Evolutionary conservation across 176 grass and related monocot species (phyloP), one percentile per base, ranked within the genome.

Genomic region (Carex cristatella): DNA sequence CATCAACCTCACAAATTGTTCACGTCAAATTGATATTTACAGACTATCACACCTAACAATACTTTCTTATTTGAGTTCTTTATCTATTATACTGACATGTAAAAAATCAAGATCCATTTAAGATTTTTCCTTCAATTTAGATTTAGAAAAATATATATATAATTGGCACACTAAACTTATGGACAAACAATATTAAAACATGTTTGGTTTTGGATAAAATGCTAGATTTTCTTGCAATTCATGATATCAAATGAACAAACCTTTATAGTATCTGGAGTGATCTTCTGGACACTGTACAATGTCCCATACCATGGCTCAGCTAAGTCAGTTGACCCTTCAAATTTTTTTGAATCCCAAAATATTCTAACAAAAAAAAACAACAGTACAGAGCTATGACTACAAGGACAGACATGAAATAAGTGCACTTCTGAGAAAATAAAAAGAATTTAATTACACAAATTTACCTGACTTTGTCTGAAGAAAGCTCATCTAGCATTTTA

Each of bases 271-370:
- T 89, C 57, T 55, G 89, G 76, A 88, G 91, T 90, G 65, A 90
- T 82, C 65, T 90, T 98, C 83, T 98, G 85, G 70, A 90, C 69
- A 83, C 83, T 82, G 88, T 92, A 98, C 15, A 75, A 61, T 61
- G 95, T 98, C 30, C 81, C 85, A 81, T 98, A 98, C 95, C 95
- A 98, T 68, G 93, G 95, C 53, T 98, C 95, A 81, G 79, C 73
- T 87, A 67, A 94, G 81, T 89, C 69, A 58, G 89, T 93, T 64
- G 31, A 84, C 80, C 88, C 95, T 89, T 98, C 90, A 88, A 98
- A 98, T 12, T 86, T 92, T 83, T 94, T 98, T 59, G 95, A 98
- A 68, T 87, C 85, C 85, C 91, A 93, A 79, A 92, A 84, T 88
- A 98, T 94, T 88, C 95, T 98, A 85, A 15, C 65, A 80, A 88